Conservation (phyloP, 768 basidiomycete genomes). For the Cystoderma amianthinum region DNA sequence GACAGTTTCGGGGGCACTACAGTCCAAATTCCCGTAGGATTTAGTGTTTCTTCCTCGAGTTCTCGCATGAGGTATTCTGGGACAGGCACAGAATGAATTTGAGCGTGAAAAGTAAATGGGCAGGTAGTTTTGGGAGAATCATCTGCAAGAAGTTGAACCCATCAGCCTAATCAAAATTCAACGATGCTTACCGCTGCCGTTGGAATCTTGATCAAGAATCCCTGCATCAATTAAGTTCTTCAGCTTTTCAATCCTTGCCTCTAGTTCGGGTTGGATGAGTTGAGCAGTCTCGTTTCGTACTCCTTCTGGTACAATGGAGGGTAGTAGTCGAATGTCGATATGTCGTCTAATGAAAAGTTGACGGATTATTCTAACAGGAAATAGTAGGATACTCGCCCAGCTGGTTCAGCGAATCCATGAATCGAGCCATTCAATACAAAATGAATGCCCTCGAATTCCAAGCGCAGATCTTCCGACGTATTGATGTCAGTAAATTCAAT, state of each 20-base stretch:
- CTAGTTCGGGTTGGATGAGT: conserved; percentile 53
- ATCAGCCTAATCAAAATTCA: background rate
- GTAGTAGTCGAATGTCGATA: conserved; percentile 62
- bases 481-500: conserved; percentile 55
- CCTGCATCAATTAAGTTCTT: conserved; percentile 63
- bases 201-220: conserved; percentile 46
- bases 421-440: conserved; percentile 68
- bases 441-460: conserved; percentile 77
- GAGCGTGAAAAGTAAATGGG: conserved; percentile 59
- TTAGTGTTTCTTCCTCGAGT: conserved; percentile 66
- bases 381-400: conserved; percentile 35
- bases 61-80: conserved; percentile 55
- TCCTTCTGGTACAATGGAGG: conserved; percentile 53
- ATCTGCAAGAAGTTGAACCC: conserved; percentile 24
- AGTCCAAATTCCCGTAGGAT: conserved; percentile 67
- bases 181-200: conserved; percentile 16
- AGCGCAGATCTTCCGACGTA: conserved; percentile 48
- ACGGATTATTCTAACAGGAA: conserved; percentile 1
- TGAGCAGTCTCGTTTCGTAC: conserved; percentile 52
- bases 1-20: conserved; percentile 46
- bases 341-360: conserved; percentile 27
- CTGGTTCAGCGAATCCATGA: conserved; percentile 65
- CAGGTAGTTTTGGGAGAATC: conserved; percentile 46
- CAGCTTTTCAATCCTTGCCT: conserved; percentile 49
- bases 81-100: conserved; percentile 49